phyloP scores from a whole-genome alignment of 2,329 filamentous ascomycete genomes.

The Paradendryphiella salina region DNA sequence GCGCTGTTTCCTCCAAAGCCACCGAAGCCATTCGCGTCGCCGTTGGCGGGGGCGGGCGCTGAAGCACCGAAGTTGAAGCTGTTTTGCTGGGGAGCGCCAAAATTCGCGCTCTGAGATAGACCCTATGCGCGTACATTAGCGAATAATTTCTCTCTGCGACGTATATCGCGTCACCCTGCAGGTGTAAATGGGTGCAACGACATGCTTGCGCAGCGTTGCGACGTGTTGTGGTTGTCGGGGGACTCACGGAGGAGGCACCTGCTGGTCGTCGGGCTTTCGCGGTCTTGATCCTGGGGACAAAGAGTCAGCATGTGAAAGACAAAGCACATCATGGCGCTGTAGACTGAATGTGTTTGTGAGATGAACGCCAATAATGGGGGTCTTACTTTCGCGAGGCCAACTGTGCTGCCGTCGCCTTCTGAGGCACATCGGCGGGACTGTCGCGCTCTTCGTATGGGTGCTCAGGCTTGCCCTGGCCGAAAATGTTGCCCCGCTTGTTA shows the following conservation, averaged over 20 bases:
- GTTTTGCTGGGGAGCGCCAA: constrained; percentile 22
- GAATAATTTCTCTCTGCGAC: constrained; percentile 11
- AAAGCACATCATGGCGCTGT: constrained; percentile 7
- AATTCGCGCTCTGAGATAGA: constrained; percentile 28
- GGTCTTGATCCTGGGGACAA: constrained; percentile 32
- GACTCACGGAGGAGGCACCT: constrained; percentile 37
- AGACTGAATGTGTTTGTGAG: not conserved
- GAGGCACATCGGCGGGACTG: constrained; percentile 51
- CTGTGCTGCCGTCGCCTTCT: constrained; percentile 59
- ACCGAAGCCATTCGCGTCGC: constrained; percentile 15
- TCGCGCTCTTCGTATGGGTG: constrained; percentile 33
- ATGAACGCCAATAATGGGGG: constrained; percentile 4
- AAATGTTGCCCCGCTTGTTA: constrained; percentile 34
- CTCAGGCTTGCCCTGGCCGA: constrained; percentile 36
- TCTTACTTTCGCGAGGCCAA: constrained; percentile 60
- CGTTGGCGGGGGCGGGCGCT: constrained; percentile 20
- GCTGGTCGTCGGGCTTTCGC: constrained; percentile 31
- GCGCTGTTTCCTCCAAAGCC: constrained; percentile 15
- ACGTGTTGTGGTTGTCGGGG: constrained; percentile 5
- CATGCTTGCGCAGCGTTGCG: constrained; percentile 9
- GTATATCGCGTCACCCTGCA: constrained; percentile 15
- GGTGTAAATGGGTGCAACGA: constrained; percentile 10
- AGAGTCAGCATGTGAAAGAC: constrained; percentile 20
- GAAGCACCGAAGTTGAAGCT: constrained; percentile 34
- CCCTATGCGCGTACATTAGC: constrained; percentile 30